A percentile compares a stretch with the other conserved stretches of the same genome.
Conservation (phyloP, 2,329 filamentous ascomycete species). For the Scedosporium minutisporum region DNA sequence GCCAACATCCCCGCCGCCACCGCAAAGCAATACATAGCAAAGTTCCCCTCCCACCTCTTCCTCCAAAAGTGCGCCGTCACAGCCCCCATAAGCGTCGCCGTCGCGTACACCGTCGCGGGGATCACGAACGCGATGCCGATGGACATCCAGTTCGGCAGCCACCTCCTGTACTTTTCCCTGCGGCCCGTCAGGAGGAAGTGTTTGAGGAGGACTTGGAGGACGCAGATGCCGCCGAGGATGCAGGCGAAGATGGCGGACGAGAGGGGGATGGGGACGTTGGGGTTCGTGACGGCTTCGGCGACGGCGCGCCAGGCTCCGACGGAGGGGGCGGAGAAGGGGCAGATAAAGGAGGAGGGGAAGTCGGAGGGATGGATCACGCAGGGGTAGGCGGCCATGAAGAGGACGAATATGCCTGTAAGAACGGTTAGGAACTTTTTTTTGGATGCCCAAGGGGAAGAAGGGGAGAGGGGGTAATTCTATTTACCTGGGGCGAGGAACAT, state of each 20-base stretch:
- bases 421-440: no score
- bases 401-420: conserved; percentile 43
- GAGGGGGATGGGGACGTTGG: conserved; percentile 43
- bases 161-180: conserved; percentile 44
- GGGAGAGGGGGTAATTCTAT: neutral
- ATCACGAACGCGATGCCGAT: conserved; percentile 51
- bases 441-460: neutral
- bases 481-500: conserved; percentile 53
- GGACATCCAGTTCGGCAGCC: conserved; percentile 54
- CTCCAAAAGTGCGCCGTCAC: conserved; percentile 43
- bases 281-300: conserved; percentile 48
- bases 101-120: conserved; percentile 31
- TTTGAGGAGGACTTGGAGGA: conserved; percentile 40
- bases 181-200: conserved; percentile 42
- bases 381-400: conserved; percentile 59
- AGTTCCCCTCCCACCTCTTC: conserved; percentile 37
- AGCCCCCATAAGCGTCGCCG: conserved; percentile 46
- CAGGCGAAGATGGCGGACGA: conserved; percentile 48
- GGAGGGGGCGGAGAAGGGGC: conserved; percentile 52
- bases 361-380: conserved; percentile 43
- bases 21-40: conserved; percentile 47
- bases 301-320: conserved; percentile 59
- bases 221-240: conserved; percentile 40
- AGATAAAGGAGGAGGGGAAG: conserved; percentile 22
- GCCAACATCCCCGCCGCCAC: conserved; percentile 53